Conservation (phyloP, 2,329 filamentous ascomycete species). For the Aspergillus pseudoterreus region DNA sequence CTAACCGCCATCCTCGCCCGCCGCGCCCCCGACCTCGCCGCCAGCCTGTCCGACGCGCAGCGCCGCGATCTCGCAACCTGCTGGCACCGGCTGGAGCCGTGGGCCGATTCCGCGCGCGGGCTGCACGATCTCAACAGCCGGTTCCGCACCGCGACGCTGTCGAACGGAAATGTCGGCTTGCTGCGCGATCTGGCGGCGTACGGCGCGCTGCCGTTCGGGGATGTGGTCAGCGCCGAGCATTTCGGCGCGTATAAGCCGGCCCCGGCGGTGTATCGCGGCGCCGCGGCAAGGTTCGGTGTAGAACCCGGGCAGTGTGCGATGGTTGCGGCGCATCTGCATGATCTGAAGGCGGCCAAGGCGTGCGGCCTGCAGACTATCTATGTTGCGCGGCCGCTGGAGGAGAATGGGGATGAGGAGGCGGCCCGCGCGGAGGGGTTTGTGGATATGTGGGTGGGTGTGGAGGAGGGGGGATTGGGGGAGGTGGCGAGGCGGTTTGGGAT, state of each 20-base stretch:
- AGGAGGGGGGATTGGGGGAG: conserved; percentile 52
- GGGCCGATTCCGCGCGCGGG: conserved; percentile 59
- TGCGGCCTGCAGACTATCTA: conserved; percentile 69
- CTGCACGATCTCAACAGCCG: conserved; percentile 54
- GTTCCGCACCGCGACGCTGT: conserved; percentile 63
- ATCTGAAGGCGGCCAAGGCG: conserved; percentile 63
- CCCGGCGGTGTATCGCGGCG: conserved; percentile 65
- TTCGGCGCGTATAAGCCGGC: conserved; percentile 74
- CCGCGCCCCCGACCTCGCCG: conserved; percentile 49
- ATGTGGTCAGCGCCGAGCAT: conserved; percentile 63
- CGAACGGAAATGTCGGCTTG: conserved; percentile 69
- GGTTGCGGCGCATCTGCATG: conserved; percentile 71
- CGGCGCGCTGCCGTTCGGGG: conserved; percentile 59
- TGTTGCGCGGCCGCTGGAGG: conserved; percentile 65
- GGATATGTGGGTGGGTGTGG: conserved; percentile 58
- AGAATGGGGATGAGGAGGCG: conserved; percentile 55
- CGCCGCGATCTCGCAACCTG: conserved; percentile 57
- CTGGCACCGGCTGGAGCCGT: conserved; percentile 71
- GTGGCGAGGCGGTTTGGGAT: conserved; percentile 48
- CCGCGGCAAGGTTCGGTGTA: conserved; percentile 56
- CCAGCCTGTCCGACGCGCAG: conserved; percentile 61
- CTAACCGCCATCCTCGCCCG: conserved; percentile 56
- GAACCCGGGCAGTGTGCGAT: conserved; percentile 63
- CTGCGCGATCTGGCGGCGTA: conserved; percentile 61
- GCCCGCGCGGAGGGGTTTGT: conserved; percentile 58